Base-by-base conservation (phyloP, 768 basidiomycete species). In the Lactarius psammicola region DNA sequence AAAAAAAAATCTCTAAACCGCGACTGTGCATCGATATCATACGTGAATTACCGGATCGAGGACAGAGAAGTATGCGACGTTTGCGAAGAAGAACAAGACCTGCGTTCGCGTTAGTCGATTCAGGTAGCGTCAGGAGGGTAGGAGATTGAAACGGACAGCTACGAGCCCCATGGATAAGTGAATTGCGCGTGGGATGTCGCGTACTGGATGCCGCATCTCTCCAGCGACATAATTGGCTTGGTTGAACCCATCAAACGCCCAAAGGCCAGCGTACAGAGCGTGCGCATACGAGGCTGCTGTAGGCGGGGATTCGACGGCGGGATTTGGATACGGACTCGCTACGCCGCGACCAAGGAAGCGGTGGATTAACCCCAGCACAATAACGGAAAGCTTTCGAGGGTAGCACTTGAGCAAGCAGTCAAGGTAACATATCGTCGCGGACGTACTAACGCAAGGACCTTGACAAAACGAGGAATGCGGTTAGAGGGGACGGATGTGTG, bases 141-240 rank as follows among this genome's bases (percentile, higher is more conserved):
- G 30, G 17, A 10, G 46, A 26, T n/a, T 18, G 15, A 28, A 31
- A 57, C 44, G n/a, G 31, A 63, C 62, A 2, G 62, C 28, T n/a
- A 63, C 56, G 55, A 63, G 62, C 5, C 42, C 62, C 62, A 63
- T 63, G 2, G 62, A 63, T 11, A 15, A 20, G 46, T 63, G 56
- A 34, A 57, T 63, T 44, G 62, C 56, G 31, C 62, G 62, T 49
- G 62, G 62, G 30, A 63, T 46, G 62, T 57, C 62, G 18, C 62
- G 62, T 11, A 9, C 31, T 38, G 62, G 62, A 15, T 63, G 20
- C 13, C 33, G 56, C 62, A 63, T 63, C 17, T 63, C 56, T 33
- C 33, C 56, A n/a, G 56, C 62, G 33, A 63, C 56, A 49, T 56
- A 56, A 57, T 63, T 63, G 23, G 46, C 56, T 51, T 63, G 62